Base-by-base conservation (phyloP, 768 basidiomycete species). In the Termitomyces bulborhizus region DNA sequence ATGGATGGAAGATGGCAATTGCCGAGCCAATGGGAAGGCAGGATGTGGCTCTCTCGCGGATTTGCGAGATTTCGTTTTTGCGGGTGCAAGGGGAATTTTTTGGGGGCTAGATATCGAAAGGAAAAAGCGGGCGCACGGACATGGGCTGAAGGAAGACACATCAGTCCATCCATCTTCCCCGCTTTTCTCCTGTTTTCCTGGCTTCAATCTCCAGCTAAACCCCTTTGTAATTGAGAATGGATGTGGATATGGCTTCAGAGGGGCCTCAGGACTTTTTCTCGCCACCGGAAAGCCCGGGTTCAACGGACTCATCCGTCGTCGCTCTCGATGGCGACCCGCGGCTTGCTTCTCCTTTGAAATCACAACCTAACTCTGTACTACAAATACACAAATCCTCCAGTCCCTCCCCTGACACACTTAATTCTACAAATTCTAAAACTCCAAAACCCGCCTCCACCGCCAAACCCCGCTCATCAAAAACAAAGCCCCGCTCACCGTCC, bases 401-500 rank as follows among this genome's bases (percentile, higher is more conserved):
- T 29, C 29, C 29, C 6, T 29, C 29, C 29, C 29, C 29, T 21
- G 21, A 21, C 21, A 21, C 21, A 21, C 21, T 21, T 21, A 21
- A 21, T 21, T 21, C 21, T 21, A 21, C 21, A 21, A 21, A 1
- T 21, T 21, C 21, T 21, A 21, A 21, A 29, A 29, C 29, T 29
- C 6, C 29, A 29, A 29, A 49, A 39, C 32, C 51, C 46, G 46
- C 61, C 46, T 46, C 64, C 21, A 60, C 69, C 51, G 68, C 74
- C 27, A 83, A 84, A 64, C 80, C 84, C 56, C 84, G 80, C 65
- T 77, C 79, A 7, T 66, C 76, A 46, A 77, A 72, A 71, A 39
- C 57, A 44, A 62, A 64, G 34, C 53, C 64, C 41, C 62, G 71
- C 27, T 56, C 65, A 16, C 55, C 68, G 9, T 63, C 65, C 0